Evolutionary conservation across 2,329 filamentous ascomycete species (phyloP).

Genomic region (Tolypocladium album): DNA sequence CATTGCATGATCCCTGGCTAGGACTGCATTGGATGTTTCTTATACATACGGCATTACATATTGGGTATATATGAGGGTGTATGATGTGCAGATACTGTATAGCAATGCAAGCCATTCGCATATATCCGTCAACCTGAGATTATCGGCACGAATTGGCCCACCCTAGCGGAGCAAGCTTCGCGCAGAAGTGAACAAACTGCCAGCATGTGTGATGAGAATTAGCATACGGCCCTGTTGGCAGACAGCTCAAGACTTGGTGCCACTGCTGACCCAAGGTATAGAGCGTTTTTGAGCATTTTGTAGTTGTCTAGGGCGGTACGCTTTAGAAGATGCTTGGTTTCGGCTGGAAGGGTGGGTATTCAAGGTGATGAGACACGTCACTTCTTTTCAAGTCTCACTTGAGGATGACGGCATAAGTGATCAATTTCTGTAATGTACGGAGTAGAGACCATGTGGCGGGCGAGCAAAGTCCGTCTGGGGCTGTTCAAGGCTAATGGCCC

Average conservation of each 20-base stretch:
- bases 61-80: not conserved
- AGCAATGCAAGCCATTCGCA: not conserved
- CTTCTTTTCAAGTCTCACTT: no score
- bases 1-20: not conserved
- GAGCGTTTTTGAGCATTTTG: no score
- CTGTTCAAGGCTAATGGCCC: no score
- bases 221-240: no score
- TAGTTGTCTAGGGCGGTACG: no score
- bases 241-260: no score
- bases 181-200: not conserved
- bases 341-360: no score
- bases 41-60: not conserved
- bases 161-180: not conserved
- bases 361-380: no score
- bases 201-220: not conserved
- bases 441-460: not conserved
- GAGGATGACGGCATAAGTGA: not conserved
- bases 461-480: not conserved
- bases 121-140: not conserved
- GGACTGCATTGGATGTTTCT: not conserved
- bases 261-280: no score
- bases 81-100: not conserved
- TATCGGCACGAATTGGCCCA: not conserved
- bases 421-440: no score
- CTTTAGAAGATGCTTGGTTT: no score